These are phyloP conservation scores for Chlorella sp. DNA, from an alignment of 139 green algal species.

Conservation along the genomic window DNA sequence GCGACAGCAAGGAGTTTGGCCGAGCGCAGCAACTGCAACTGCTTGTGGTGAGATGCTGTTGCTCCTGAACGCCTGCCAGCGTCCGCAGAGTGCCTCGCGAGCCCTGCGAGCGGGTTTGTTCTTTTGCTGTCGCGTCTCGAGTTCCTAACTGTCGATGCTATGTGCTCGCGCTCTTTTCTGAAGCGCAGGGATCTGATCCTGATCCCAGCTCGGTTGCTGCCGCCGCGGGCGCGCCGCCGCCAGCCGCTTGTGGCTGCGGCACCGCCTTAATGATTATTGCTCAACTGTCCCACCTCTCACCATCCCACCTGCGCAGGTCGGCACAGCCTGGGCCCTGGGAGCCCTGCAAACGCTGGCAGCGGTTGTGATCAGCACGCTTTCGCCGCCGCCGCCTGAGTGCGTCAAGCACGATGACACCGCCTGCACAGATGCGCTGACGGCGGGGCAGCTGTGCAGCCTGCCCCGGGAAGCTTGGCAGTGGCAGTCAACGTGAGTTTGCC, in stretches of 20 bases:
- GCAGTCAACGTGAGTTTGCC: constrained; percentile 21
- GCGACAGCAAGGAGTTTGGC: constrained; percentile 9
- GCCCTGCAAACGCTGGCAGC: constrained; percentile 46
- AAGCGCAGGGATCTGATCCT: too few relatives aligned
- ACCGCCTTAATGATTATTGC: too few relatives aligned
- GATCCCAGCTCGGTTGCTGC: too few relatives aligned
- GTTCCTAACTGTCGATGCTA: too few relatives aligned
- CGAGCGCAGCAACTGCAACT: constrained; percentile 36
- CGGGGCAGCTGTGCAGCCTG: constrained; percentile 33
- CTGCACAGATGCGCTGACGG: constrained; percentile 15
- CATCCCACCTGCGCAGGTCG: constrained; percentile 20
- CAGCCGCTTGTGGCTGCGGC: too few relatives aligned
- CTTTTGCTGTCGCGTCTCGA: too few relatives aligned
- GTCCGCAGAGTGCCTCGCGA: not conserved
- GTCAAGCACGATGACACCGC: constrained; percentile 7
- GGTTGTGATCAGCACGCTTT: not conserved
- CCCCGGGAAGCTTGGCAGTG: constrained; percentile 38
- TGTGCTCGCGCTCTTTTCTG: not conserved
- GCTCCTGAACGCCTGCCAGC: not conserved
- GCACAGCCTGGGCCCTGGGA: constrained; percentile 9
- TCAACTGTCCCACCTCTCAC: not conserved
- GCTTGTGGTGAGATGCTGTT: constrained; percentile 23
- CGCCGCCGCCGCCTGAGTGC: too few relatives aligned
- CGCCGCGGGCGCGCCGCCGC: too few relatives aligned
- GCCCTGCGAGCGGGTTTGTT: too few relatives aligned